Evolutionary conservation across 495 filamentous ascomycete genomes (phyloP).

Genomic region (Astrothelium macrocarpum): DNA sequence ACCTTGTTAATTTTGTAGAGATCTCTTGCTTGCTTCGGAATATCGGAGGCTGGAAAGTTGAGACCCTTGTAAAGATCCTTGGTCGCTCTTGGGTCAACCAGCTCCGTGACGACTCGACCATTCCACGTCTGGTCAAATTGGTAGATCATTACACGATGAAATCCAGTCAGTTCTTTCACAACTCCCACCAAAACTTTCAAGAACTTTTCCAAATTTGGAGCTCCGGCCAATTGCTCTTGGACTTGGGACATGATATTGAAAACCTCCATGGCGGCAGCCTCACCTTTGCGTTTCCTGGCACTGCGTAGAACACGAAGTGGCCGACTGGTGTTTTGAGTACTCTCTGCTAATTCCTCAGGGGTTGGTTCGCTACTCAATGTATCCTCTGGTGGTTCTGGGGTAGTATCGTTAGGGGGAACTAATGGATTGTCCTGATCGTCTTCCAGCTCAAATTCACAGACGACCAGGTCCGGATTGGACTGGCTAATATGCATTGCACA

Average conservation of each 20-base stretch:
- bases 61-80: slow-evolving; percentile 84
- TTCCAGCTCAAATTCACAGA: slow-evolving; percentile 89
- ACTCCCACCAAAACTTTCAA: slow-evolving; percentile 66
- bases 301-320: slow-evolving; percentile 73
- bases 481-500: slow-evolving; percentile 74
- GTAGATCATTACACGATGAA: slow-evolving; percentile 89
- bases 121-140: slow-evolving; percentile 82
- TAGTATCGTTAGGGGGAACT: slow-evolving; percentile 42
- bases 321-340: slow-evolving; percentile 61
- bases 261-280: slow-evolving; percentile 85
- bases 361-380: slow-evolving; percentile 63
- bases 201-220: slow-evolving; percentile 56
- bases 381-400: slow-evolving; percentile 56
- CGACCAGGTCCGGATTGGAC: slow-evolving; percentile 56
- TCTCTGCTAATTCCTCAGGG: slow-evolving; percentile 60
- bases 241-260: slow-evolving; percentile 88
- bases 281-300: slow-evolving; percentile 65
- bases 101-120: slow-evolving; percentile 76
- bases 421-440: slow-evolving; percentile 68
- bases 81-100: slow-evolving; percentile 70
- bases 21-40: slow-evolving; percentile 76
- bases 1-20: slow-evolving; percentile 76
- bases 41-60: slow-evolving; percentile 86
- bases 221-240: slow-evolving; percentile 64
- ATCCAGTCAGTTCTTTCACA: slow-evolving; percentile 81